Evolutionary conservation across 2,329 filamentous ascomycete species (phyloP).

Genomic region (Cercospora janseana): DNA sequence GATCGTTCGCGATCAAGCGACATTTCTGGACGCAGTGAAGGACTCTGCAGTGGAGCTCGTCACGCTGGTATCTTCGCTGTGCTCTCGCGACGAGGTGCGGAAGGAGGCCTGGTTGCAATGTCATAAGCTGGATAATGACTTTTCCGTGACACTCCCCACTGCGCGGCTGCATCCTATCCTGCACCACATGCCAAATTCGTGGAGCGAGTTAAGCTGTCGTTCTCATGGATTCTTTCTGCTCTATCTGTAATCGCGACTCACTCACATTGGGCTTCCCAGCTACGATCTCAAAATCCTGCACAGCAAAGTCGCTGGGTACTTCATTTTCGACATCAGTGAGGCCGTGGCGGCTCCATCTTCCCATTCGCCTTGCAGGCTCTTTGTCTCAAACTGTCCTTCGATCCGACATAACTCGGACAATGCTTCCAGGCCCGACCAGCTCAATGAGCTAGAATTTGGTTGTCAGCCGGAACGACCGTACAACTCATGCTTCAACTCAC

Average conservation of each 20-base stretch:
- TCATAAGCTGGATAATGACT: too few relatives aligned
- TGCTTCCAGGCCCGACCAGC: slow-evolving; percentile 81
- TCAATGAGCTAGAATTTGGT: slow-evolving; percentile 65
- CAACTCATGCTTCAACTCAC: slow-evolving; percentile 34
- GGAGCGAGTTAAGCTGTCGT: too few relatives aligned
- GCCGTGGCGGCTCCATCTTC: neutral
- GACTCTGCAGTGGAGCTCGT: too few relatives aligned
- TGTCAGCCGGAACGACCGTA: slow-evolving; percentile 7
- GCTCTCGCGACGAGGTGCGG: too few relatives aligned
- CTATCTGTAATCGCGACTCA: neutral
- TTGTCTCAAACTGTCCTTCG: slow-evolving; percentile 74
- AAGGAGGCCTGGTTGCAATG: too few relatives aligned
- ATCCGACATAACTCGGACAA: slow-evolving; percentile 94
- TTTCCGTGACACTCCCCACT: too few relatives aligned
- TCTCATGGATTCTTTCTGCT: neutral
- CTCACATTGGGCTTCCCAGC: neutral
- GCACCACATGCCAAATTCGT: too few relatives aligned
- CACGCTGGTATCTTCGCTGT: too few relatives aligned
- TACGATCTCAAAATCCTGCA: neutral
- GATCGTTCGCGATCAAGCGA: too few relatives aligned
- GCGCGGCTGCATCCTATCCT: too few relatives aligned
- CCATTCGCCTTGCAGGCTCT: neutral
- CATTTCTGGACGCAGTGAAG: too few relatives aligned
- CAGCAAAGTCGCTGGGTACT: neutral
- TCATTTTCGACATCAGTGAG: neutral